phyloP scores from a whole-genome alignment of 2,329 filamentous ascomycete species.

The Diaporthe destruens region DNA sequence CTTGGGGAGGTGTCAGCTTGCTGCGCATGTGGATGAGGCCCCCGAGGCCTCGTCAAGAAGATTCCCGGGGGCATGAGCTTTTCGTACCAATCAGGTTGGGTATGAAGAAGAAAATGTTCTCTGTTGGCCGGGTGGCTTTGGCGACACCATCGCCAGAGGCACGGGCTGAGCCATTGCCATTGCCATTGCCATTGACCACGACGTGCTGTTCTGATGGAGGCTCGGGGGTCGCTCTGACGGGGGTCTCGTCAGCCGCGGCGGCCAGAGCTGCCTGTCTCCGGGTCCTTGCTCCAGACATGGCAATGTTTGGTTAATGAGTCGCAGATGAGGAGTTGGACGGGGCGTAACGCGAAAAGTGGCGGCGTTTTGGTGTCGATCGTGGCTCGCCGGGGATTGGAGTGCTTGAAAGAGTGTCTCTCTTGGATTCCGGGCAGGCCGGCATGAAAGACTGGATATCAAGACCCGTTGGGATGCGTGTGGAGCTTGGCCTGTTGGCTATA shows the following conservation, averaged over 20 bases:
- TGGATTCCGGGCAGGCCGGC: slow-evolving; percentile 25
- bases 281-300: slow-evolving; percentile 44
- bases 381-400: slow-evolving; percentile 20
- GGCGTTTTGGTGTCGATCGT: slow-evolving; percentile 14
- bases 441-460: slow-evolving; percentile 23
- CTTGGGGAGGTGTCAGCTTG: slow-evolving; percentile 56
- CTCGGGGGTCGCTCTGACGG: slow-evolving; percentile 48
- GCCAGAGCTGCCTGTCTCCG: slow-evolving; percentile 44
- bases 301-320: slow-evolving; percentile 27
- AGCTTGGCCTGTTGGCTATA: slow-evolving; percentile 25
- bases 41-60: background rate
- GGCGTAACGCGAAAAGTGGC: slow-evolving; percentile 2
- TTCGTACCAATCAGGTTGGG: slow-evolving; percentile 83
- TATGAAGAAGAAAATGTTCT: slow-evolving; percentile 87
- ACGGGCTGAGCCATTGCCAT: slow-evolving; percentile 60
- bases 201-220: slow-evolving; percentile 43
- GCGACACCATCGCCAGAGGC: slow-evolving; percentile 50
- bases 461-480: slow-evolving; percentile 10
- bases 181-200: slow-evolving; percentile 62
- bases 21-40: background rate
- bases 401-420: background rate
- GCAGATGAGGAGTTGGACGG: slow-evolving; percentile 21
- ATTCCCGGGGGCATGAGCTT: slow-evolving; percentile 21
- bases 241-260: slow-evolving; percentile 44
- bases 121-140: slow-evolving; percentile 56